A percentile compares a stretch with the other conserved stretches of the same genome.
Conservation (phyloP, 352 stramenopile genomes). For the Peronosclerospora sorghi region DNA sequence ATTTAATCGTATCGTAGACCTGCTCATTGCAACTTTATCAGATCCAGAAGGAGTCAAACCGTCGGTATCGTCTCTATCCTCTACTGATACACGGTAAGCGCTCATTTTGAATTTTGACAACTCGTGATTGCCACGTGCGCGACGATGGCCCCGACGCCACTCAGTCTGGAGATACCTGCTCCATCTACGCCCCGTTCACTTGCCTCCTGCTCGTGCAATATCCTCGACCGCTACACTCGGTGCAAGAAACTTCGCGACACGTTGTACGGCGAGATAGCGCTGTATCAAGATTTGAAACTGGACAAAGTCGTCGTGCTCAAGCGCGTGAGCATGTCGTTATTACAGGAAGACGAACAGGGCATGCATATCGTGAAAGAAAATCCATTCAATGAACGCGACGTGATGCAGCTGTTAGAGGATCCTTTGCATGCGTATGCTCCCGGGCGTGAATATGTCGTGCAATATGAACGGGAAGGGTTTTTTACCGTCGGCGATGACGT, state of each 20-base stretch:
- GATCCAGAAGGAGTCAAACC: too few species aligned
- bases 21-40: too few species aligned
- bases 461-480: constrained; percentile 24
- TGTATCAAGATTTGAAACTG: constrained; percentile 28
- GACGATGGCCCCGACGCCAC: too few species aligned
- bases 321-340: constrained; percentile 25
- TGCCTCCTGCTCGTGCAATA: neutral
- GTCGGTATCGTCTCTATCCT: too few species aligned
- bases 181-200: too few species aligned
- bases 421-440: constrained; percentile 7
- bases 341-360: constrained; percentile 21
- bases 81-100: too few species aligned
- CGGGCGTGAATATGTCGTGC: constrained; percentile 30
- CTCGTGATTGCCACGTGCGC: too few species aligned
- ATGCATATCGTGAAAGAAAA: constrained; percentile 24
- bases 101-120: too few species aligned
- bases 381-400: constrained; percentile 29
- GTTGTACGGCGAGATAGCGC: constrained; percentile 42
- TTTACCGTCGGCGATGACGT: constrained; percentile 32
- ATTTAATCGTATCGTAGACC: too few species aligned
- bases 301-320: constrained; percentile 45
- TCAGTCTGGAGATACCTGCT: too few species aligned
- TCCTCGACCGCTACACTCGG: constrained; percentile 19
- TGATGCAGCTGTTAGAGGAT: constrained; percentile 33
- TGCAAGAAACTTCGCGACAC: constrained; percentile 31